Conservation (phyloP, 1,284 basidiomycete species). For the Tetrapyrgos nigripes region DNA sequence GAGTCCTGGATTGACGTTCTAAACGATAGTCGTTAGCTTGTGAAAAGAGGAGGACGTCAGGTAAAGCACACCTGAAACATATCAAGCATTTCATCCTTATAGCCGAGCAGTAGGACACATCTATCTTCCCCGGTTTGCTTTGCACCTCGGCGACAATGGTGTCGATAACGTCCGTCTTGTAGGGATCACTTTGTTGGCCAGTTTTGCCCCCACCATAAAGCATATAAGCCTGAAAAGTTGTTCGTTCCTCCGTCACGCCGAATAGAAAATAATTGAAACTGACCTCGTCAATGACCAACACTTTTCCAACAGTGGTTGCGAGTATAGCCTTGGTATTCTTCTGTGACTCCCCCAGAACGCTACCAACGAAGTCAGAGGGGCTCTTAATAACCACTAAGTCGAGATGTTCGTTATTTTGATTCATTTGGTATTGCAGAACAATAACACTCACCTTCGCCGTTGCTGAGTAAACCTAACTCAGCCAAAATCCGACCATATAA, state of each 20-base stretch:
- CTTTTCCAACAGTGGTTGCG: slow-evolving; percentile 61
- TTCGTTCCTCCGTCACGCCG: neutral
- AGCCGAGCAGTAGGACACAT: slow-evolving; percentile 69
- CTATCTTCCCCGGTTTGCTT: slow-evolving; percentile 68
- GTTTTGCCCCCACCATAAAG: slow-evolving; percentile 51
- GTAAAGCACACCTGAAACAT: slow-evolving; percentile 66
- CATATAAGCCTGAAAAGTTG: slow-evolving; percentile 63
- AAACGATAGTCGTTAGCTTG: neutral
- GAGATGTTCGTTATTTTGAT: neutral
- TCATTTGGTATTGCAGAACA: neutral
- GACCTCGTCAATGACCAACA: slow-evolving; percentile 73
- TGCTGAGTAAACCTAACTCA: slow-evolving; percentile 65
- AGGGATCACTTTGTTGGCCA: slow-evolving; percentile 47
- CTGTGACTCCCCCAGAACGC: slow-evolving; percentile 61
- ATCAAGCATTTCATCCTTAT: slow-evolving; percentile 66
- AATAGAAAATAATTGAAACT: slow-evolving; percentile 18
- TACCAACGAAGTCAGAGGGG: slow-evolving; percentile 67
- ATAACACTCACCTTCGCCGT: slow-evolving; percentile 62
- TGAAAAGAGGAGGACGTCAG: neutral
- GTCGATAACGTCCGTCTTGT: slow-evolving; percentile 72
- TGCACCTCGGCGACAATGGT: slow-evolving; percentile 78
- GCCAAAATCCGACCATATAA: slow-evolving; percentile 66
- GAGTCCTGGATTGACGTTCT: slow-evolving; percentile 75
- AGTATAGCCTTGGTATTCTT: slow-evolving; percentile 68
- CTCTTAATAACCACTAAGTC: slow-evolving; percentile 65